Evolutionary conservation across 2,329 filamentous ascomycete species (phyloP), one percentile per base, ranked within the genome.

Genomic region (Diplocarpon rosae): DNA sequence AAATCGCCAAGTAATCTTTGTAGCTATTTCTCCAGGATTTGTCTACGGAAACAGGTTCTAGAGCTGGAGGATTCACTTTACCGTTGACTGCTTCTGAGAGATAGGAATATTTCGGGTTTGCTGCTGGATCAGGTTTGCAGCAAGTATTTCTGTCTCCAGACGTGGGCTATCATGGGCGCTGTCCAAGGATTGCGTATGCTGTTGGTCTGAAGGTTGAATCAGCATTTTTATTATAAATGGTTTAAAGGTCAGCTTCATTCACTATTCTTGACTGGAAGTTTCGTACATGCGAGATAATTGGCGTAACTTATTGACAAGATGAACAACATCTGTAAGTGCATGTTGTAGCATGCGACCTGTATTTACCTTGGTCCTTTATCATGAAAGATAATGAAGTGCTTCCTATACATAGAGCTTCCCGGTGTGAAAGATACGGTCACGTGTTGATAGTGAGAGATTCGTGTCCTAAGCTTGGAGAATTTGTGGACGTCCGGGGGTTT

Each of bases 261-360:
- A 49, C 42, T 48, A 51, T 51, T 54, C 52, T 38, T 46, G 51
- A 46, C 39, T 47, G 27, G 50, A 47, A 52, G 50, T 47, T 56
- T 50, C 54, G 51, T 58, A 56, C 51, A 54, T 54, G 42, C 52
- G 52, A 32, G n/a, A 51, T 55, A 57, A 48, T 56, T 31, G 41
- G 14, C 35, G 42, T 37, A 39, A 34, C 28, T 38, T 36, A 39
- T 45, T 30, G 31, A 34, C 24, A 30, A 17, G 16, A 24, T 15
- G 13, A 15, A 3, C 3, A 24, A 24, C 7, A 7, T 24, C 7
- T 7, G 4, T 24, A 24, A 24, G 20, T 24, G 7, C 20, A 3
- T 4, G 20, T 7, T 24, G 20, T 3, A 24, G 20, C 20, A 24
- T 24, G 20, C 20, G 7, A 24, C 20, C 20, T 4, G 20, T 24